Evolutionary conservation across 73 alveolate species (phyloP).

Genomic region (Urostyla sp.): DNA sequence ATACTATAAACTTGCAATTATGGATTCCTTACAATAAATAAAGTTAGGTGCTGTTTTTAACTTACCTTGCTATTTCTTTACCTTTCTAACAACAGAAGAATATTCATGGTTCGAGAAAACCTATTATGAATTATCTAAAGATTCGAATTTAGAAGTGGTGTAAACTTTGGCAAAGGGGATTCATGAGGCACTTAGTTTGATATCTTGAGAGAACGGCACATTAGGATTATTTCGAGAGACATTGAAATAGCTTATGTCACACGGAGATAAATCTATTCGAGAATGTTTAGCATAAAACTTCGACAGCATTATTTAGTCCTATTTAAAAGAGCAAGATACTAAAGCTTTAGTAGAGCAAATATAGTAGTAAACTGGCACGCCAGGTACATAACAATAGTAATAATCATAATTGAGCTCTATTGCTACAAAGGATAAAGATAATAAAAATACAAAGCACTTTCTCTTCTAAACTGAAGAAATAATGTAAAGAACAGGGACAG

Average conservation of each 20-base stretch:
- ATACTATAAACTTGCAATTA: neutral
- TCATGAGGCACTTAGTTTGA: slow-evolving; percentile 26
- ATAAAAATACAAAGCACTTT: slow-evolving; percentile 15
- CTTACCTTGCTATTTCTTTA: slow-evolving; percentile 21
- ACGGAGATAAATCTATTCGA: neutral
- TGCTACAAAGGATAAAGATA: neutral
- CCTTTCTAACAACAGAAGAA: neutral
- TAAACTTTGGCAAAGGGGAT: slow-evolving; percentile 15
- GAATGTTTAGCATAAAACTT: neutral
- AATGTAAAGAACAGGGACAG: slow-evolving; percentile 14
- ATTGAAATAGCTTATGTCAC: neutral
- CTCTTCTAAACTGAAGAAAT: slow-evolving; percentile 6
- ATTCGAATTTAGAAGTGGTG: neutral
- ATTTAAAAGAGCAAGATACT: slow-evolving; percentile 29
- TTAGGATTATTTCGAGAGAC: slow-evolving; percentile 19
- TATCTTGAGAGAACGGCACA: neutral
- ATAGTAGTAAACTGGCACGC: too few species aligned
- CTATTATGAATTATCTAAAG: slow-evolving; percentile 6
- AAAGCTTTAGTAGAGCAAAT: neutral
- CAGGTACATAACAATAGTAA: neutral
- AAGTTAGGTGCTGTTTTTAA: slow-evolving; percentile 6
- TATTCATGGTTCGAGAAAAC: neutral
- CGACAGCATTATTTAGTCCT: slow-evolving; percentile 8
- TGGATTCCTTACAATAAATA: neutral
- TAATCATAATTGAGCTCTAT: slow-evolving; percentile 6